Evolutionary conservation across 2,329 filamentous ascomycete species (phyloP).

Genomic region (Nigrospora sphaerica): DNA sequence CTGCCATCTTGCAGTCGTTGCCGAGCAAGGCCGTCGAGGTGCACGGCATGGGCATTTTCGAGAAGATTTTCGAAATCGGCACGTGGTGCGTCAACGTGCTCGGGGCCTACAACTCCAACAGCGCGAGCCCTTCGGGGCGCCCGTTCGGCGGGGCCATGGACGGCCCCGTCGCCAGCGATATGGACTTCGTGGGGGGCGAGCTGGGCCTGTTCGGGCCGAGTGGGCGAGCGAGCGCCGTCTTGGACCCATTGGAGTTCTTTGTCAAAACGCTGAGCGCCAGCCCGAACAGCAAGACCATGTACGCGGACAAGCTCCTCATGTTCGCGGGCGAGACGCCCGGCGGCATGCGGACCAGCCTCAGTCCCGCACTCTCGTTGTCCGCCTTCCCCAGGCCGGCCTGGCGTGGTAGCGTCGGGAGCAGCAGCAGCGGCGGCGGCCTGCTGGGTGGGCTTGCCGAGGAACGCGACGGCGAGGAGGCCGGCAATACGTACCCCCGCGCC

Average conservation of each 20-base stretch:
- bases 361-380: constrained; percentile 15
- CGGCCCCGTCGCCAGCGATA: constrained; percentile 10
- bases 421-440: background rate
- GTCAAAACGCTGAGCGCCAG: constrained; percentile 34
- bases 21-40: constrained; percentile 35
- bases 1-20: constrained; percentile 32
- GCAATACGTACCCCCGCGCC: background rate
- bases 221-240: constrained; percentile 21
- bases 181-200: constrained; percentile 24
- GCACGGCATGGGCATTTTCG: constrained; percentile 41
- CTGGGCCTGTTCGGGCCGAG: constrained; percentile 18
- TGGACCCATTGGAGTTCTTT: constrained; percentile 36
- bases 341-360: constrained; percentile 25
- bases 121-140: constrained; percentile 6
- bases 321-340: constrained; percentile 32
- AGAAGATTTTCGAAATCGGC: constrained; percentile 42
- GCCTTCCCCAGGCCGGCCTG: background rate
- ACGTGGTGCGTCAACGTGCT: constrained; percentile 37
- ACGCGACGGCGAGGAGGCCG: background rate
- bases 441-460: background rate
- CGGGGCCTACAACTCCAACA: constrained; percentile 22
- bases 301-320: constrained; percentile 32
- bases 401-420: background rate
- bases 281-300: constrained; percentile 34
- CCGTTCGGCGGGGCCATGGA: constrained; percentile 14